Evolutionary conservation across 2,329 filamentous ascomycete species (phyloP).

Genomic region (Neopestalotiopsis sp.): DNA sequence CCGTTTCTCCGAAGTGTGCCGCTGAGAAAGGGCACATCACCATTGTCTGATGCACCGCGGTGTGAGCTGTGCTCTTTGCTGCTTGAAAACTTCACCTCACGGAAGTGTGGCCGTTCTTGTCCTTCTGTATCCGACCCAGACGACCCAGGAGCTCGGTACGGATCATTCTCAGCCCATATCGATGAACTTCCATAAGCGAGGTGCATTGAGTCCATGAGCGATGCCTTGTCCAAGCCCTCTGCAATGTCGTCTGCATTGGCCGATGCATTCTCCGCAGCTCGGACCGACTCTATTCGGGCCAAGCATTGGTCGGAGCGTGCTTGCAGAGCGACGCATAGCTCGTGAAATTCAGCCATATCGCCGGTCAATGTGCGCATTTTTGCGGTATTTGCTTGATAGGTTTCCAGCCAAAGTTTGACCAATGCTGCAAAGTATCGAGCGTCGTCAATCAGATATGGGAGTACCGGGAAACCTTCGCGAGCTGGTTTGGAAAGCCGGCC

Average conservation of each 20-base stretch:
- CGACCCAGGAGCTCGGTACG: constrained; percentile 49
- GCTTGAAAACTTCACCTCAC: constrained; percentile 25
- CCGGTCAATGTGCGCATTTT: constrained; percentile 49
- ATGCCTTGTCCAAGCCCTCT: constrained; percentile 54
- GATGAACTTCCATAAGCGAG: constrained; percentile 40
- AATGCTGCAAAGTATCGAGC: constrained; percentile 84
- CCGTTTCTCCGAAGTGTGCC: constrained; percentile 43
- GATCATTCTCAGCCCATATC: constrained; percentile 41
- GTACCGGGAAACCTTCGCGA: constrained; percentile 88
- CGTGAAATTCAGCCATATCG: constrained; percentile 59
- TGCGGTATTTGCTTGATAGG: constrained; percentile 40
- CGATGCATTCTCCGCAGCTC: constrained; percentile 43
- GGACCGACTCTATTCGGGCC: constrained; percentile 51
- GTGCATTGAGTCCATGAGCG: constrained; percentile 42
- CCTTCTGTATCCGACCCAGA: constrained; percentile 54
- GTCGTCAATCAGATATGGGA: constrained; percentile 92
- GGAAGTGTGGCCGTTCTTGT: constrained; percentile 26
- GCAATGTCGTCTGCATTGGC: constrained; percentile 42
- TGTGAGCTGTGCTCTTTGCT: constrained; percentile 28
- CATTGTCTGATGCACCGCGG: constrained; percentile 36
- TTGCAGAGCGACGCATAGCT: constrained; percentile 55
- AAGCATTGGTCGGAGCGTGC: constrained; percentile 57
- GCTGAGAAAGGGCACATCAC: constrained; percentile 36
- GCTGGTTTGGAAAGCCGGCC: constrained; percentile 79
- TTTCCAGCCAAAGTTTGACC: constrained; percentile 79